These are phyloP conservation scores for Beta lomatogona DNA, from an alignment of 179 eudicot genomes.

Conservation along the genomic window DNA sequence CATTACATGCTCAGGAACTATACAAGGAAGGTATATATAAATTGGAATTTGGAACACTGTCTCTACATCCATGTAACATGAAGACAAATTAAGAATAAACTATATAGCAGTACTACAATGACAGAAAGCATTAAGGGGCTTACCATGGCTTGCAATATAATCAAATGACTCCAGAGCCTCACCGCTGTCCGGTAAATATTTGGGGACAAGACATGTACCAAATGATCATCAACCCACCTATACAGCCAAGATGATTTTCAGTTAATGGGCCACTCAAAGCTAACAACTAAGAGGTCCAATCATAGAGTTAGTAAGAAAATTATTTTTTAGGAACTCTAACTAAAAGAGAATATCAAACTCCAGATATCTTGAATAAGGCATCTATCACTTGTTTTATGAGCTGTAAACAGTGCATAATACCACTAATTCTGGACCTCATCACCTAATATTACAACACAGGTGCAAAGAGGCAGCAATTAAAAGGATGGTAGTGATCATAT, in stretches of 20 bases:
- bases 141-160: slow-evolving; percentile 87
- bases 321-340: background rate
- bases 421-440: slow-evolving; percentile 3
- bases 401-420: background rate
- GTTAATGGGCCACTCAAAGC: slow-evolving; percentile 11
- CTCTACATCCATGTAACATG: background rate
- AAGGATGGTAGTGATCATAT: slow-evolving; percentile 10
- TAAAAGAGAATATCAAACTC: background rate
- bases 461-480: background rate
- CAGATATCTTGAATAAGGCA: background rate
- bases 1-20: background rate
- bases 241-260: slow-evolving; percentile 19
- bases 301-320: background rate
- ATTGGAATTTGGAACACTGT: background rate
- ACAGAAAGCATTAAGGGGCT: slow-evolving; percentile 16
- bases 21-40: background rate
- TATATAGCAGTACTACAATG: background rate
- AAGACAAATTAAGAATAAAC: background rate
- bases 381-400: background rate
- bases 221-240: slow-evolving; percentile 95
- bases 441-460: background rate
- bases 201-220: slow-evolving; percentile 95
- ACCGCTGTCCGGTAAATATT: slow-evolving; percentile 76
- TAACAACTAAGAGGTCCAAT: background rate
- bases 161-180: slow-evolving; percentile 98